Evolutionary conservation across 164 flowering plant species (phyloP).

Genomic region (Nymphaea colorata): DNA sequence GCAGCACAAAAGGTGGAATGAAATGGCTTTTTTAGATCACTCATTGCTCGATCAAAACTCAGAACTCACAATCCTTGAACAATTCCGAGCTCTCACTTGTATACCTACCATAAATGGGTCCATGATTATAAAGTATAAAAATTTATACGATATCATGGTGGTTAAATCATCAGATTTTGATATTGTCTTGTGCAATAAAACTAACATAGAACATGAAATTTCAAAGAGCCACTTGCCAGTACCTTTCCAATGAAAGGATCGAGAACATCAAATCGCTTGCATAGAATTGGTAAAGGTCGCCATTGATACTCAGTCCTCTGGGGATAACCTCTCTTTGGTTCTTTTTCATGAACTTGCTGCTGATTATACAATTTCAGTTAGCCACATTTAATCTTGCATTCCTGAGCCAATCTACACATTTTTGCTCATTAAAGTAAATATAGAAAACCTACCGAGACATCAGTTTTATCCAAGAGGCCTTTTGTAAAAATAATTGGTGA

Average conservation of each 20-base stretch:
- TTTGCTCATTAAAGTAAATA: not conserved
- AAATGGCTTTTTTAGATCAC: too few relatives aligned
- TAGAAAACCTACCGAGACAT: not conserved
- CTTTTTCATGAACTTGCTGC: constrained; percentile 24
- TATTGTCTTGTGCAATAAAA: too few relatives aligned
- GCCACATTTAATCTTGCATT: not conserved
- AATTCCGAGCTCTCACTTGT: too few relatives aligned
- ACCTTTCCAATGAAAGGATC: constrained; percentile 98
- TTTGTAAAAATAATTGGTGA: too few relatives aligned
- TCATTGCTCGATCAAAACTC: too few relatives aligned
- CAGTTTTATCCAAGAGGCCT: not conserved
- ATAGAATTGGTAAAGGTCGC: constrained; percentile 78
- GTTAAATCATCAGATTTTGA: too few relatives aligned
- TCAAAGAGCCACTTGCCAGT: constrained; percentile 1
- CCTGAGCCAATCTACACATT: too few relatives aligned
- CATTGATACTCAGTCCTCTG: constrained; percentile 83
- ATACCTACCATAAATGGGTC: too few relatives aligned
- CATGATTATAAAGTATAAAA: too few relatives aligned
- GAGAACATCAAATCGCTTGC: constrained; percentile 89
- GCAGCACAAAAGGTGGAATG: too few relatives aligned
- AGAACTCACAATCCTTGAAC: too few relatives aligned
- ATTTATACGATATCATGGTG: too few relatives aligned
- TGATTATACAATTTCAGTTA: not conserved
- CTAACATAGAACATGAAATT: not conserved
- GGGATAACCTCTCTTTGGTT: constrained; percentile 34